A percentile compares a stretch with the other conserved stretches of the same genome.
phyloP scores from a whole-genome alignment of 345 rosid species.

The Linum lewisii region DNA sequence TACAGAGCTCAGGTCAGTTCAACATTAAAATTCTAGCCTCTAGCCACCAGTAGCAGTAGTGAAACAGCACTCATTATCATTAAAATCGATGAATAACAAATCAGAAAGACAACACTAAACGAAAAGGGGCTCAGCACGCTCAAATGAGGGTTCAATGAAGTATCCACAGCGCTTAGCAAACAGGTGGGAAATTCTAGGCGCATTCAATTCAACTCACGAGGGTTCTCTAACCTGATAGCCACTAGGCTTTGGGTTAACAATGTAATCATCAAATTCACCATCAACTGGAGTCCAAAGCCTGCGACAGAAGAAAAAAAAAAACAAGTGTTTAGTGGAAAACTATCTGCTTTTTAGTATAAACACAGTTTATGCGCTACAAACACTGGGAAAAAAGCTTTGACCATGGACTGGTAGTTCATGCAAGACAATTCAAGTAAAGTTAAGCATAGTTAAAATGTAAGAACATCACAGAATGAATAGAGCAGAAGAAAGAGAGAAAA shows the following conservation, averaged over 20 bases:
- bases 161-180: neutral
- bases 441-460: neutral
- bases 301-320: conserved; percentile 15
- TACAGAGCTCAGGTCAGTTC: no score
- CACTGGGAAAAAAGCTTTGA: no score
- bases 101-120: no score
- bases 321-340: neutral
- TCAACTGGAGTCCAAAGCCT: conserved; percentile 74
- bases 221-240: conserved; percentile 55
- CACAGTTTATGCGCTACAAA: no score
- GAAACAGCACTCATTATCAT: no score
- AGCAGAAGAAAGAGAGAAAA: neutral
- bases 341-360: neutral
- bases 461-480: neutral
- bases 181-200: neutral
- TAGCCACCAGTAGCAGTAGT: no score
- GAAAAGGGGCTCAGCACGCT: neutral
- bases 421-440: neutral
- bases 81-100: no score
- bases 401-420: neutral
- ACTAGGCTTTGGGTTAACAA: conserved; percentile 67
- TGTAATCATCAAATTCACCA: conserved; percentile 76
- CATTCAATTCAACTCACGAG: neutral
- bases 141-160: neutral
- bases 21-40: no score